Percentiles rank a stretch among this genome's conserved stretches.
These are phyloP conservation scores for Nannochloropsis gaditana DNA, from an alignment of 108 stramenopile genomes.

Conservation along the genomic window DNA sequence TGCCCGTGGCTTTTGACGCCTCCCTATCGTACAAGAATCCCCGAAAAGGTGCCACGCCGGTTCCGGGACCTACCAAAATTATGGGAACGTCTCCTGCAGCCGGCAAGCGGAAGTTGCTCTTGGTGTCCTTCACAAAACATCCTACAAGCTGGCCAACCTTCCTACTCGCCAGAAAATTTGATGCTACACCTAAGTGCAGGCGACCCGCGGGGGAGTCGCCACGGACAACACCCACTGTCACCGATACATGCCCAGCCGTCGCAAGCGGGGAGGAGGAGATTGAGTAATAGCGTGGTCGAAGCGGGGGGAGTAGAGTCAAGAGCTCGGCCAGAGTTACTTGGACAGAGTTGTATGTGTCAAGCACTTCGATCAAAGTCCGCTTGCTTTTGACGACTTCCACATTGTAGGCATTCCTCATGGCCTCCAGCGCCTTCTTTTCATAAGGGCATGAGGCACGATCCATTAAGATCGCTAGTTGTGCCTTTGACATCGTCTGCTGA, in stretches of 20 bases:
- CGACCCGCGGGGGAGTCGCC: background rate
- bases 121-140: background rate
- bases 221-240: background rate
- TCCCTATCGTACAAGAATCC: conserved; percentile 18
- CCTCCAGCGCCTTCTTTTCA: conserved; percentile 3
- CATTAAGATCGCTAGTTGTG: background rate
- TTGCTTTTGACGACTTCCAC: background rate
- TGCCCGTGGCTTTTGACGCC: background rate
- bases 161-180: background rate
- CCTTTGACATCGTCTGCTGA: background rate
- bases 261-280: conserved; percentile 12
- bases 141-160: background rate
- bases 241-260: background rate
- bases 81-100: background rate
- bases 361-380: background rate
- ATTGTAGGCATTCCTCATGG: background rate
- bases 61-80: conserved; percentile 20
- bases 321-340: background rate
- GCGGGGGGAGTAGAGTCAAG: background rate
- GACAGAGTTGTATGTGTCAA: background rate
- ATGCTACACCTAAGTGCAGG: background rate
- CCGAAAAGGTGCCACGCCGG: conserved; percentile 22
- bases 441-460: background rate
- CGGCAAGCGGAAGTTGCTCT: conserved; percentile 21
- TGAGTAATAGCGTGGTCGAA: background rate